Evolutionary conservation across 116 monocot genomes (phyloP).

Genomic region (Dioscorea cayenensis): DNA sequence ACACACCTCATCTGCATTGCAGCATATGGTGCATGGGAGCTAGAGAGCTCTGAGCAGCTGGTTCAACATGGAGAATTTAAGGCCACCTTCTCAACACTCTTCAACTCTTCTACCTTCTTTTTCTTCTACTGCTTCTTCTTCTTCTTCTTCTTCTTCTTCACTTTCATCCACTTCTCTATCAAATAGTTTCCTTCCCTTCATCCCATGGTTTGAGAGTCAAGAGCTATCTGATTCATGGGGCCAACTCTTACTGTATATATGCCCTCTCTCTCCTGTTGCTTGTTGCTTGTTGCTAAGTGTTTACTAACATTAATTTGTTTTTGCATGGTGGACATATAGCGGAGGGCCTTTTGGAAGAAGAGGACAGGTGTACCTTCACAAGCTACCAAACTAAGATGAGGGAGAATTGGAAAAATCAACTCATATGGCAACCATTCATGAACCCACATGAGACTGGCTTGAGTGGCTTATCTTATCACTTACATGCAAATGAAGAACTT

Average conservation of each 20-base stretch:
- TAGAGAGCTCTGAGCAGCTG: conserved; percentile 20
- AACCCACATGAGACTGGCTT: not conserved
- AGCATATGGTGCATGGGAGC: conserved; percentile 35
- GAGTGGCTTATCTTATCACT: not conserved
- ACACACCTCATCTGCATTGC: conserved; percentile 9
- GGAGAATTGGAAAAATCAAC: conserved; percentile 40
- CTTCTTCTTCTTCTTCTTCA: conserved; percentile 18
- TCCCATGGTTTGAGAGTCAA: conserved; percentile 48
- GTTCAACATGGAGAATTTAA: conserved; percentile 38
- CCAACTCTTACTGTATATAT: conserved; percentile 57
- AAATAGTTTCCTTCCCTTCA: conserved; percentile 13
- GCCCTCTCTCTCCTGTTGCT: conserved; percentile 8
- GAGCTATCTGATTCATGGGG: conserved; percentile 71
- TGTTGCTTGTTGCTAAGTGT: not conserved
- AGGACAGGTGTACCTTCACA: conserved; percentile 19
- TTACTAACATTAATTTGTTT: not conserved
- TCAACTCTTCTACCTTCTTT: conserved; percentile 14
- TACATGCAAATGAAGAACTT: conserved; percentile 24
- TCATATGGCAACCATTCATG: conserved; percentile 3
- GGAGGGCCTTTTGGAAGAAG: conserved; percentile 25
- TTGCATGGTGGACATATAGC: conserved; percentile 3
- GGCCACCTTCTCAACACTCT: conserved; percentile 19
- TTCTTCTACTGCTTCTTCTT: conserved; percentile 17
- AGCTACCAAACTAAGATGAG: conserved; percentile 23
- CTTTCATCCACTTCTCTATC: conserved; percentile 10